A percentile compares a stretch with the other conserved stretches of the same genome.
Conservation (phyloP, 2,329 filamentous ascomycete genomes). For the Xylariaceae sp. region DNA sequence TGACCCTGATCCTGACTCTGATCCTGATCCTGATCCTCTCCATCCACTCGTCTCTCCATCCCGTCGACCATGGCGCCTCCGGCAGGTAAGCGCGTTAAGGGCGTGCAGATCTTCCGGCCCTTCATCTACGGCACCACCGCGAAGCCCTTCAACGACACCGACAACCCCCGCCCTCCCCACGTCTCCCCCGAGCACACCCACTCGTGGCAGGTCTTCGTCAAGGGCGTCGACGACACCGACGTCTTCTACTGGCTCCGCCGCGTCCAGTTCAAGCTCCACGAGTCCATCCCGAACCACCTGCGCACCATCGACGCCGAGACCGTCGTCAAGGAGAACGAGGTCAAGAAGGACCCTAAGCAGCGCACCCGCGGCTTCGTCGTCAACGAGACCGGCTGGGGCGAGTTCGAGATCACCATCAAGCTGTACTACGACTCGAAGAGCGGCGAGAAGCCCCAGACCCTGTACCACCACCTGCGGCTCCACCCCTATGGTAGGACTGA, state of each 20-base stretch:
- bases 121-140: constrained; percentile 79
- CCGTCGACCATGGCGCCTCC: constrained; percentile 51
- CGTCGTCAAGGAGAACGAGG: constrained; percentile 26
- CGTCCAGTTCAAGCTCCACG: constrained; percentile 96
- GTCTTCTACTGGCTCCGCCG: constrained; percentile 95
- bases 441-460: constrained; percentile 89
- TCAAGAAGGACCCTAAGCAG: constrained; percentile 40
- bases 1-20: no score
- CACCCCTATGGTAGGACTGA: constrained; percentile 87
- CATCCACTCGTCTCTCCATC: neutral
- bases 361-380: constrained; percentile 61
- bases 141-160: constrained; percentile 68
- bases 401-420: constrained; percentile 95
- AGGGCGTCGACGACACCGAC: constrained; percentile 82
- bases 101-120: constrained; percentile 59
- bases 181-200: constrained; percentile 91
- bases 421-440: constrained; percentile 87
- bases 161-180: constrained; percentile 71
- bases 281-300: constrained; percentile 88
- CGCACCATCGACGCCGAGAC: constrained; percentile 54
- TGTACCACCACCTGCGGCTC: constrained; percentile 87
- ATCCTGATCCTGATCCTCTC: no score
- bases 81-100: constrained; percentile 60
- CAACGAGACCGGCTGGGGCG: constrained; percentile 92
- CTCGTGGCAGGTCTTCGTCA: constrained; percentile 92